phyloP scores from a whole-genome alignment of 306 rosid genomes.

The Prunus mira region DNA sequence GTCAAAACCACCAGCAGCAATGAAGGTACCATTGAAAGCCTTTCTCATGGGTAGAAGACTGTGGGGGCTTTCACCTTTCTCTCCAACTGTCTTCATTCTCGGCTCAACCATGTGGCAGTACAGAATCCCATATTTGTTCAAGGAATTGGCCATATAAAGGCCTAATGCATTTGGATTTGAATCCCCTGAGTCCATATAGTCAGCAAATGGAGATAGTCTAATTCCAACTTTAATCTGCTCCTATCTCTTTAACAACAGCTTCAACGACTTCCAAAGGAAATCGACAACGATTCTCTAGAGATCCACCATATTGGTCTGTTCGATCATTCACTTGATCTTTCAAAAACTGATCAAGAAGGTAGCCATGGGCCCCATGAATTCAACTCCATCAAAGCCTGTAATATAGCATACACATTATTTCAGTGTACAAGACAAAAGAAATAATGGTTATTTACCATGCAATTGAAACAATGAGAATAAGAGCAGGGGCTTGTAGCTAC shows the following conservation, averaged over 20 bases:
- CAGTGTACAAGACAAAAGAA: background rate
- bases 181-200: conserved; percentile 52
- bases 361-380: conserved; percentile 45
- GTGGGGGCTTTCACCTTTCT: conserved; percentile 1
- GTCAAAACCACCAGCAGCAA: conserved; percentile 51
- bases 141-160: conserved; percentile 41
- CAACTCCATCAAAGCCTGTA: conserved; percentile 48
- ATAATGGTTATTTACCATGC: background rate
- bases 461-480: background rate
- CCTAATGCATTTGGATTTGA: conserved; percentile 61
- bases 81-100: conserved; percentile 42
- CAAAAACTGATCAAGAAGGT: conserved; percentile 36
- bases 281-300: conserved; percentile 63
- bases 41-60: conserved; percentile 45
- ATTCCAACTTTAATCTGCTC: conserved; percentile 62
- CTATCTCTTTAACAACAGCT: conserved; percentile 47
- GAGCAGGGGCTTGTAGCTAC: background rate
- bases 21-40: conserved; percentile 53
- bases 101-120: conserved; percentile 72
- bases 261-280: conserved; percentile 53
- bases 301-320: conserved; percentile 40
- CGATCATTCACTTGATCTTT: conserved; percentile 39
- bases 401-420: background rate
- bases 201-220: conserved; percentile 64
- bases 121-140: conserved; percentile 38